Evolutionary conservation across 257 asterid species (phyloP).

Genomic region (Lantana camara): DNA sequence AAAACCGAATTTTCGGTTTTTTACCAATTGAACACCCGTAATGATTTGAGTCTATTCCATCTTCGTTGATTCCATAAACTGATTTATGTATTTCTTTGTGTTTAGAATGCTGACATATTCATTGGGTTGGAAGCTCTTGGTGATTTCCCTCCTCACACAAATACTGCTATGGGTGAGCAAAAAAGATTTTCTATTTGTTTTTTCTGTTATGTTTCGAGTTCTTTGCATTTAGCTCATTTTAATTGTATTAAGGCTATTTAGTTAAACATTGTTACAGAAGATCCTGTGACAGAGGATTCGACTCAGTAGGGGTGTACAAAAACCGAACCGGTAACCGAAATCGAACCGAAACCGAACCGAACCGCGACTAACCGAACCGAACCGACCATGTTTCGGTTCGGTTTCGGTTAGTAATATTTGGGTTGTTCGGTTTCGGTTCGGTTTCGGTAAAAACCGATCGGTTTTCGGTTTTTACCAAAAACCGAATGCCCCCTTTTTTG

Average conservation of each 20-base stretch:
- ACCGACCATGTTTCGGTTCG: no score
- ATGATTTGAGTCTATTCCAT: slow-evolving; percentile 19
- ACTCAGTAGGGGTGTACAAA: no score
- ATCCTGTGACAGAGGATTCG: slow-evolving; percentile 30
- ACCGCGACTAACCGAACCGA: no score
- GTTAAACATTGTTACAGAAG: slow-evolving; percentile 31
- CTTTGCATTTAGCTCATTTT: slow-evolving; percentile 9
- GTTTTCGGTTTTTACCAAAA: no score
- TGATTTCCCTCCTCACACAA: slow-evolving; percentile 43
- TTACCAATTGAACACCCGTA: no score
- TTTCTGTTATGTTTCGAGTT: slow-evolving; percentile 8
- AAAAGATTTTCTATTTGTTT: slow-evolving; percentile 9
- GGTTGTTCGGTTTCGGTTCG: no score
- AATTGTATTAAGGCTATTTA: slow-evolving; percentile 21
- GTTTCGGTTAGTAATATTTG: no score
- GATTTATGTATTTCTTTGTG: slow-evolving; percentile 21
- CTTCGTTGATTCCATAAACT: slow-evolving; percentile 20
- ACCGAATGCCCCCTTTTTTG: no score
- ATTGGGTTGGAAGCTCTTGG: slow-evolving; percentile 48
- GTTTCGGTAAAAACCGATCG: no score
- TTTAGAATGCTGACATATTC: slow-evolving; percentile 52
- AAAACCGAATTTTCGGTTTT: no score
- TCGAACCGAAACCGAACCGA: no score
- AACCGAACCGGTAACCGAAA: no score
- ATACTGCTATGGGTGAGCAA: slow-evolving; percentile 39